phyloP scores from a whole-genome alignment of 331 rosid species.

The Dryas integrifolia region DNA sequence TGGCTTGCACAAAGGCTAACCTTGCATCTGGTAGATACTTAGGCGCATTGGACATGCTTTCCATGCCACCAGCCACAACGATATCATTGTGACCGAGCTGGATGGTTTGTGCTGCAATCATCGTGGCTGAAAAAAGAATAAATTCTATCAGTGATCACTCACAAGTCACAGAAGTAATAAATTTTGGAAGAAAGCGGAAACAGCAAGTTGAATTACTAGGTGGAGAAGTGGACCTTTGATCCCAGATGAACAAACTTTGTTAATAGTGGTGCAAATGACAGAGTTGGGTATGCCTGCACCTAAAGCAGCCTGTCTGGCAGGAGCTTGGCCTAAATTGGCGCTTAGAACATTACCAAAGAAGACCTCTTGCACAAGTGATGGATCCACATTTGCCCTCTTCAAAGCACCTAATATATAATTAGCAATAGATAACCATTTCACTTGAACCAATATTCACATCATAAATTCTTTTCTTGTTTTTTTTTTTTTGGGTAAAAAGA shows the following conservation, averaged over 20 bases:
- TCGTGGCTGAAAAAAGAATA: constrained; percentile 56
- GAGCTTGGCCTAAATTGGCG: constrained; percentile 97
- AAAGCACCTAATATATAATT: constrained; percentile 57
- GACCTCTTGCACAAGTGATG: constrained; percentile 90
- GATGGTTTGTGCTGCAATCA: constrained; percentile 92
- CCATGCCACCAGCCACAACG: constrained; percentile 95
- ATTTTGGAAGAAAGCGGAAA: too few species aligned
- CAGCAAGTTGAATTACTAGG: too few species aligned
- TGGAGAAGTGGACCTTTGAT: constrained; percentile 55
- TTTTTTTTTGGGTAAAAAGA: too few species aligned
- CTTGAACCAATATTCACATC: neutral
- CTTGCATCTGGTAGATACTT: constrained; percentile 75
- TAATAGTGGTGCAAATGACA: constrained; percentile 81
- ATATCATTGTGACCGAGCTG: constrained; percentile 63
- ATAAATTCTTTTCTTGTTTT: too few species aligned
- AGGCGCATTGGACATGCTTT: constrained; percentile 96
- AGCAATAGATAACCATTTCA: neutral
- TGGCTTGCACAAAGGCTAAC: constrained; percentile 34
- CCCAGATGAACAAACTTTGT: constrained; percentile 93
- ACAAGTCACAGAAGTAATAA: neutral
- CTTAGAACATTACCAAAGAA: constrained; percentile 90
- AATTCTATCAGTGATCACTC: neutral
- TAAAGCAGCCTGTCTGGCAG: constrained; percentile 92
- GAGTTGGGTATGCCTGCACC: constrained; percentile 89
- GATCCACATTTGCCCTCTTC: constrained; percentile 72